Percentiles rank a stretch among this genome's conserved stretches.
These are phyloP conservation scores for Cylindrodendrum hubeiense DNA, from an alignment of 2,329 filamentous ascomycete genomes.

Conservation along the genomic window DNA sequence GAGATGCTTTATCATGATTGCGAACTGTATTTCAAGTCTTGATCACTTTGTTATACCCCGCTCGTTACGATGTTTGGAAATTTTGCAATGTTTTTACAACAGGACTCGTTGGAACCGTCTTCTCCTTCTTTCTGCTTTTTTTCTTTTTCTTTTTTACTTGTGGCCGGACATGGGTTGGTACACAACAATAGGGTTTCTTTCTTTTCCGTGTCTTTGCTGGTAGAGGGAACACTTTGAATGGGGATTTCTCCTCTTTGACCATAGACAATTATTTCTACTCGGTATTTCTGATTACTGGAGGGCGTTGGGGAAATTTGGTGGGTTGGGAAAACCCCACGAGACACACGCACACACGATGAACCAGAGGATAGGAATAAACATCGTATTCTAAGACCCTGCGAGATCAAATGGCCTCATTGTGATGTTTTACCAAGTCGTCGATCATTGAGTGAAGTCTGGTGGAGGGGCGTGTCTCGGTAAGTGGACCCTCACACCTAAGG, in stretches of 20 bases:
- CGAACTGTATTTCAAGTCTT: conserved; percentile 29
- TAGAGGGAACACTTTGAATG: conserved; percentile 1
- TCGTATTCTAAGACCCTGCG: conserved; percentile 1
- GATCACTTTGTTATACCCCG: conserved; percentile 35
- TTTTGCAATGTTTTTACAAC: conserved; percentile 27
- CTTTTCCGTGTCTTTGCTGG: neutral
- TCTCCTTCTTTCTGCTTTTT: neutral
- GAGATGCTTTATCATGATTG: conserved; percentile 31
- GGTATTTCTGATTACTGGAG: neutral
- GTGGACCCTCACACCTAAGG: conserved; percentile 14
- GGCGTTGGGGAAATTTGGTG: conserved; percentile 10
- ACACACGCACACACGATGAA: conserved; percentile 11
- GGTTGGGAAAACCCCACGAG: neutral
- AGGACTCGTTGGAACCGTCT: conserved; percentile 30
- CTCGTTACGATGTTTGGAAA: conserved; percentile 37
- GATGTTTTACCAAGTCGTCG: conserved; percentile 23
- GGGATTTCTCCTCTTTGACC: neutral
- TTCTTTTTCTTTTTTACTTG: conserved; percentile 7
- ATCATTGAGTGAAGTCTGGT: conserved; percentile 16
- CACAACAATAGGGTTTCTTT: neutral
- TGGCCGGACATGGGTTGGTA: conserved; percentile 1
- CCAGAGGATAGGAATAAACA: conserved; percentile 15
- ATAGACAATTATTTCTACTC: conserved; percentile 9
- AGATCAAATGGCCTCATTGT: conserved; percentile 8
- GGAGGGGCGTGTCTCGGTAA: conserved; percentile 11